Conservation (phyloP, 2,329 filamentous ascomycete genomes). For the Colletotrichum aenigma region DNA sequence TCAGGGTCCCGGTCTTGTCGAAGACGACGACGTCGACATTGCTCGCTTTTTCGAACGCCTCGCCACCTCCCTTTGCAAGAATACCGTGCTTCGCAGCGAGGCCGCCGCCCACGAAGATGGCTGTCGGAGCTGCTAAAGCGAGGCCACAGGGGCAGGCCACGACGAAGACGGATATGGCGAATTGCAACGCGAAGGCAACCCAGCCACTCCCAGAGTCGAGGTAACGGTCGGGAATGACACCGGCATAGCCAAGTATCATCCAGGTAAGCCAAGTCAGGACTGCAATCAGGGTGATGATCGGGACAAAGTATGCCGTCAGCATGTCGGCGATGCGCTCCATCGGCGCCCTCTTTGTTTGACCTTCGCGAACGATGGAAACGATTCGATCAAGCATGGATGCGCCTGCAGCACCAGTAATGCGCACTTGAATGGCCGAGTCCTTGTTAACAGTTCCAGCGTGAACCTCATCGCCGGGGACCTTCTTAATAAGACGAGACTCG, state of each 20-base stretch:
- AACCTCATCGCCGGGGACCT: constrained; percentile 65
- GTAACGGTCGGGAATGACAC: constrained; percentile 60
- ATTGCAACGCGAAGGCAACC: constrained; percentile 77
- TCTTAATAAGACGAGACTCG: constrained; percentile 72
- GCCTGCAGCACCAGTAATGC: constrained; percentile 68
- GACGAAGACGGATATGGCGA: constrained; percentile 86
- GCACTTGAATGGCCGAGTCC: constrained; percentile 63
- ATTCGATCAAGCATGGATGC: constrained; percentile 82
- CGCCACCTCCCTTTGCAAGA: constrained; percentile 81
- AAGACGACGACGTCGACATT: constrained; percentile 80
- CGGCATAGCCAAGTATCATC: constrained; percentile 67
- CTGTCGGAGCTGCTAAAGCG: constrained; percentile 83
- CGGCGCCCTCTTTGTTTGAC: constrained; percentile 76
- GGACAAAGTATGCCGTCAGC: constrained; percentile 79
- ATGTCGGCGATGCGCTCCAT: constrained; percentile 77
- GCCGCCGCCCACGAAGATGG: constrained; percentile 82
- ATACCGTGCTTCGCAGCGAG: constrained; percentile 82
- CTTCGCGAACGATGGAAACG: constrained; percentile 76
- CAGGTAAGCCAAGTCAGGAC: constrained; percentile 75
- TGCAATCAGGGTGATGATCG: constrained; percentile 71
- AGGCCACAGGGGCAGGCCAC: constrained; percentile 86
- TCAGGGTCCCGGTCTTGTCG: constrained; percentile 88
- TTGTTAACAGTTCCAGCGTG: constrained; percentile 80
- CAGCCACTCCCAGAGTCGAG: constrained; percentile 66
- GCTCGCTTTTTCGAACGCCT: constrained; percentile 85